phyloP scores from a whole-genome alignment of 129 eudicot genomes.

The Artemisia argyi region DNA sequence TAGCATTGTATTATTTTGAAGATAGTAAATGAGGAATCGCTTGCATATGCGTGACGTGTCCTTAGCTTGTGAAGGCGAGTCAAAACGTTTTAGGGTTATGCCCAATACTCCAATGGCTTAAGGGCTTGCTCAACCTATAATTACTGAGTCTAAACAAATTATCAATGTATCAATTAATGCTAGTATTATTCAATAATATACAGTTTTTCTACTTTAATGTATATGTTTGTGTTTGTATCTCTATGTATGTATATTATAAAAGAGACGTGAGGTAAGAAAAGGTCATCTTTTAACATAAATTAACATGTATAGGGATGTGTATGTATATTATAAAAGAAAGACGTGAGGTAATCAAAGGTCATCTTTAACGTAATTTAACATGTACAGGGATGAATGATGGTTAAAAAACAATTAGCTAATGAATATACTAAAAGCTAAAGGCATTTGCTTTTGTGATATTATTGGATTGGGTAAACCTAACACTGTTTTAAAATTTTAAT shows the following conservation, averaged over 20 bases:
- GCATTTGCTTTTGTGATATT: constrained; percentile 19
- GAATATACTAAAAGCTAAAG: constrained; percentile 9
- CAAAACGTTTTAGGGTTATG: too few species aligned
- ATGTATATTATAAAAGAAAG: not conserved
- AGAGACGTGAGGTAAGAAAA: not conserved
- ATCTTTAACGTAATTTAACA: not conserved
- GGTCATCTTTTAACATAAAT: not conserved
- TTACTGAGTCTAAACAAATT: too few species aligned
- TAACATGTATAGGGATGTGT: constrained; percentile 9
- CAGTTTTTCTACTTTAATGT: not conserved
- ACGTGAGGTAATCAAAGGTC: not conserved
- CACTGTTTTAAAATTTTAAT: constrained; percentile 6
- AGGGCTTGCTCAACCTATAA: too few species aligned
- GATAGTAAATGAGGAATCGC: too few species aligned
- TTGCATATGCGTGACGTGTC: too few species aligned
- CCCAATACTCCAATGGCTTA: too few species aligned
- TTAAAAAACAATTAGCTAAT: not conserved
- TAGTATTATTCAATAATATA: not conserved
- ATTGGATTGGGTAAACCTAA: constrained; percentile 35
- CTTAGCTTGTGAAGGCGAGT: too few species aligned
- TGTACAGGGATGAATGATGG: constrained; percentile 24
- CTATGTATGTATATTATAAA: not conserved
- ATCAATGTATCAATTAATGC: too few species aligned
- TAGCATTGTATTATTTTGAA: too few species aligned
- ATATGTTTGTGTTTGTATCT: not conserved